These are phyloP conservation scores for Tieghemostelium lacteum DNA, from an alignment of 78 protist species.

Conservation along the genomic window DNA sequence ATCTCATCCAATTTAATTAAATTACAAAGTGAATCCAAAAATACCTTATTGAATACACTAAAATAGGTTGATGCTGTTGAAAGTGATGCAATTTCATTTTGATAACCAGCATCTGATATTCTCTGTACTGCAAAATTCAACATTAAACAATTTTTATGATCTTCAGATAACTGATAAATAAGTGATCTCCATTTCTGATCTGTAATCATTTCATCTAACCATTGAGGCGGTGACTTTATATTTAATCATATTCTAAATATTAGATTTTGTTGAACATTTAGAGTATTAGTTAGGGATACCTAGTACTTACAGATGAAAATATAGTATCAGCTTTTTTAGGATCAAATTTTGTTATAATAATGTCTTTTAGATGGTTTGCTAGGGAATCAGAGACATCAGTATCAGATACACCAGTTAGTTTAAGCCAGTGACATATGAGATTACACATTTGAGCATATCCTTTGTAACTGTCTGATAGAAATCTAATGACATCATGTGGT, in stretches of 20 bases:
- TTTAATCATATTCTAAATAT: background rate
- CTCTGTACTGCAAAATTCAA: constrained; percentile 73
- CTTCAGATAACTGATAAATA: constrained; percentile 69
- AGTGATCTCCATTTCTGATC: constrained; percentile 66
- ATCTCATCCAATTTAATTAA: constrained; percentile 57
- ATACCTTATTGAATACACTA: constrained; percentile 74
- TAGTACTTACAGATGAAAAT: constrained; percentile 55
- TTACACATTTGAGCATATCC: constrained; percentile 83
- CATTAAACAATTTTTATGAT: constrained; percentile 72
- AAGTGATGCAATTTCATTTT: constrained; percentile 75
- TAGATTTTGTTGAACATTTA: background rate
- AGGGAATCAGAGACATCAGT: constrained; percentile 3
- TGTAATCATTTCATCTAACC: constrained; percentile 74
- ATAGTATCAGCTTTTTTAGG: constrained; percentile 73
- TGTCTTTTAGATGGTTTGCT: constrained; percentile 57
- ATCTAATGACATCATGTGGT: constrained; percentile 67
- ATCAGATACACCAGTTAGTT: constrained; percentile 21
- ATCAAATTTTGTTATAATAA: constrained; percentile 59
- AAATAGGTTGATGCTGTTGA: constrained; percentile 77
- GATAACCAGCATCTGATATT: constrained; percentile 81
- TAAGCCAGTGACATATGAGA: constrained; percentile 52
- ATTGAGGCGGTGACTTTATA: constrained; percentile 57
- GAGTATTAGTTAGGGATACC: background rate
- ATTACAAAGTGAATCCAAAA: constrained; percentile 43
- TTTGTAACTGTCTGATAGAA: constrained; percentile 62